Evolutionary conservation across 2,329 filamentous ascomycete species (phyloP), one percentile per base, ranked within the genome.

Genomic region (Corinectria fuckeliana): DNA sequence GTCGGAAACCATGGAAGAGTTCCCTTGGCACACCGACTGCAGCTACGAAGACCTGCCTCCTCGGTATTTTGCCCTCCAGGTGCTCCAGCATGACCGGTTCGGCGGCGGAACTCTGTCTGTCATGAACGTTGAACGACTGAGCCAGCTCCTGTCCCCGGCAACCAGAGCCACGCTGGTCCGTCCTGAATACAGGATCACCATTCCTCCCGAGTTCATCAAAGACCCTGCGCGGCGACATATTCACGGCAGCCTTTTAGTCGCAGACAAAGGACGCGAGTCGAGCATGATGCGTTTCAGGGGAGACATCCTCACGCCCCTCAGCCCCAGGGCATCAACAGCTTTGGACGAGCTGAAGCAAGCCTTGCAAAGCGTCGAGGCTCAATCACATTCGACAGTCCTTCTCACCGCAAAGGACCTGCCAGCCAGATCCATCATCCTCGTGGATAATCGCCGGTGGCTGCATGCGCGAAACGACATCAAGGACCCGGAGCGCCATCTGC

Each of bases 1-100:
- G 0, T 78, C 75, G 0, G 78, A 80, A 58, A 80, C 78, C 1
- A 79, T 77, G 75, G 59, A 73, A 0, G 66, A 76, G 1, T 80
- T 80, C 25, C 74, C 78, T 0, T 80, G 78, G 78, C 78, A 80
- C 45, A 80, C 76, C 0, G 78, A 80, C 47, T 80, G 78, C 64
- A 78, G 76, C 61, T 80, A 80, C 45, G 78, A 80, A 47, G 50
- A 71, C 1, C 59, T 62, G 0, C 69, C 75, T 1, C 77, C 78
- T 2, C 55, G 74, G 3, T 79, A 72, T 45, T 79, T 80, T 45
- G 78, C 77, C 0, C 71, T 80, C 0, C 78, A 80, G 14, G 76
- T 80, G 0, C 71, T 80, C 0, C 76, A 73, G n/a, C 71, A 73
- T 18, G 78, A 80, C 58, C 69, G 71, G 0, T 71, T 50, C n/a